These are phyloP conservation scores for Lachancea kluyveri DNA, from an alignment of 805 yeast genomes.

Conservation along the genomic window DNA sequence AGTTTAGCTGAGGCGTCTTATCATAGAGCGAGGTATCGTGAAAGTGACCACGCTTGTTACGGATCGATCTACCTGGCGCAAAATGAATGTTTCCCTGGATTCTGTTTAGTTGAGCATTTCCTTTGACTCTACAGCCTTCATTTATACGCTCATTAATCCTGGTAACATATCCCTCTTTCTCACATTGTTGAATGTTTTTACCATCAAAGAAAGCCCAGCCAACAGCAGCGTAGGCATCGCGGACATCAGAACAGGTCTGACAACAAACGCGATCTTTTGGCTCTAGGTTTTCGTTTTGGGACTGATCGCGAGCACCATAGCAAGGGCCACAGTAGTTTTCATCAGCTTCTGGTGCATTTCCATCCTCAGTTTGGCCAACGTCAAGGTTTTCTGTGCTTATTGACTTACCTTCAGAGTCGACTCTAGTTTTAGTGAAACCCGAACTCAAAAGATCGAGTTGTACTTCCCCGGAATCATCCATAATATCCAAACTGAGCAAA, in stretches of 20 bases:
- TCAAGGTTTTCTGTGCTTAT: conserved; percentile 37
- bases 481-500: conserved; percentile 68
- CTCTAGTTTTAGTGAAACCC: conserved; percentile 66
- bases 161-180: conserved; percentile 76
- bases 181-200: conserved; percentile 81
- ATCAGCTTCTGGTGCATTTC: conserved; percentile 33
- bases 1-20: conserved; percentile 55
- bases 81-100: conserved; percentile 89
- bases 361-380: conserved; percentile 33
- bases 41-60: conserved; percentile 52
- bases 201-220: conserved; percentile 94
- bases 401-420: conserved; percentile 47
- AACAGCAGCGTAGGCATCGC: conserved; percentile 64
- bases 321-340: conserved; percentile 75
- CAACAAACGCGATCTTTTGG: conserved; percentile 56
- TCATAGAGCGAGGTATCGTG: conserved; percentile 80
- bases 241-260: conserved; percentile 77
- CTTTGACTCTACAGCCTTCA: conserved; percentile 88
- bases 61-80: conserved; percentile 85
- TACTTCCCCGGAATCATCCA: conserved; percentile 84
- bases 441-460: conserved; percentile 65
- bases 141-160: conserved; percentile 48
- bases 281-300: conserved; percentile 35
- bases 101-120: conserved; percentile 72
- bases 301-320: conserved; percentile 73